Percentiles rank a stretch among this genome's conserved stretches.
Evolutionary conservation across 495 filamentous ascomycete genomes (phyloP).

Genomic region (Podospora didyma): DNA sequence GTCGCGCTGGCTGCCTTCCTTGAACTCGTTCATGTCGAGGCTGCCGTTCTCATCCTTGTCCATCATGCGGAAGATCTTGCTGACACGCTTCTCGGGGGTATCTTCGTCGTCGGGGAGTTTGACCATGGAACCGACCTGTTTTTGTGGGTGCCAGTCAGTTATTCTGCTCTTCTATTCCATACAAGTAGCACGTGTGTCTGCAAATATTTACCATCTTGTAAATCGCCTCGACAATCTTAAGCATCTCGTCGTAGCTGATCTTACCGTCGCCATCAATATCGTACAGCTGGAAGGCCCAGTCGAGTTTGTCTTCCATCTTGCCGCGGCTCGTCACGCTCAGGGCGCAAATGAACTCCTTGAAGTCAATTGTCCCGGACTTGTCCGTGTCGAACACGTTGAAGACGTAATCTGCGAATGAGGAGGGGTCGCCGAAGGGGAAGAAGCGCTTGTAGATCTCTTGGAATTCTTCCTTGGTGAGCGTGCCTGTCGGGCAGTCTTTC

Average conservation of each 20-base stretch:
- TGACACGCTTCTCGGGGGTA: conserved; percentile 95
- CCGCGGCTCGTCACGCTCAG: conserved; percentile 94
- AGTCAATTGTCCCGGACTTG: conserved; percentile 95
- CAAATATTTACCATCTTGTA: conserved; percentile 86
- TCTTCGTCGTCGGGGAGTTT: conserved; percentile 98
- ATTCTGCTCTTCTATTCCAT: background rate
- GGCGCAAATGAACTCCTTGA: conserved; percentile 99
- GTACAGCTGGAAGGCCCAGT: conserved; percentile 99
- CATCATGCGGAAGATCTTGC: conserved; percentile 99
- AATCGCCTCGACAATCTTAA: conserved; percentile 96
- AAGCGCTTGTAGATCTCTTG: conserved; percentile 99
- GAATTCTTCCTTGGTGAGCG: conserved; percentile 95
- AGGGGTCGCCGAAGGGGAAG: conserved; percentile 97
- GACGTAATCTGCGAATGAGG: conserved; percentile 95
- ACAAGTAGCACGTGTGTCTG: conserved; percentile 3
- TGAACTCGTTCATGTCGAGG: conserved; percentile 93
- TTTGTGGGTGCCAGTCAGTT: background rate
- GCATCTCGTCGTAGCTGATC: conserved; percentile 98
- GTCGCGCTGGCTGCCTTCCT: conserved; percentile 96
- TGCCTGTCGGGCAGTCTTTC: conserved; percentile 95
- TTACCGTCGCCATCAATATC: conserved; percentile 99
- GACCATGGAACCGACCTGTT: conserved; percentile 95
- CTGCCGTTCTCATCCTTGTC: conserved; percentile 98
- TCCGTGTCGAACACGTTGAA: conserved; percentile 99
- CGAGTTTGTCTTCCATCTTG: conserved; percentile 98